Evolutionary conservation across 2,329 filamentous ascomycete species (phyloP).

Genomic region (Amphichorda felina): DNA sequence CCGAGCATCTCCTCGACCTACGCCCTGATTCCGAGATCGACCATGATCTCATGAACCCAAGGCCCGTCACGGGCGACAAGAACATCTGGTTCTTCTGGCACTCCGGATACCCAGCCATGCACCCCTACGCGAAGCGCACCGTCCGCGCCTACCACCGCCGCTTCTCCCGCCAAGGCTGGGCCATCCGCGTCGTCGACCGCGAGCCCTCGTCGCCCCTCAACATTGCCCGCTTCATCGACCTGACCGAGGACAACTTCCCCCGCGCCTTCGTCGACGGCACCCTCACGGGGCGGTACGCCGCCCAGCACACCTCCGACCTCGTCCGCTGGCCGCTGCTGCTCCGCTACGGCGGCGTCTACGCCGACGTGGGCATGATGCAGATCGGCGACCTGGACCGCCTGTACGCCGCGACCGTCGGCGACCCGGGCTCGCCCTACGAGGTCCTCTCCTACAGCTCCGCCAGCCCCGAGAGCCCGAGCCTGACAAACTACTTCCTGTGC

Average conservation of each 20-base stretch:
- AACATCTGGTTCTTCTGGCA: constrained; percentile 51
- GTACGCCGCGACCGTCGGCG: constrained; percentile 35
- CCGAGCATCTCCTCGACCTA: constrained; percentile 26
- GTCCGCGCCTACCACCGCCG: constrained; percentile 41
- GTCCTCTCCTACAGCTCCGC: constrained; percentile 33
- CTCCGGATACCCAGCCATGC: constrained; percentile 32
- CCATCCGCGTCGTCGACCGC: constrained; percentile 36
- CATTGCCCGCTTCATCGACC: constrained; percentile 34
- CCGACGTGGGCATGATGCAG: constrained; percentile 43
- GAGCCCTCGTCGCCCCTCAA: constrained; percentile 30
- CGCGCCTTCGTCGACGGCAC: constrained; percentile 34
- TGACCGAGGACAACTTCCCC: constrained; percentile 26
- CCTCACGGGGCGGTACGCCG: constrained; percentile 34
- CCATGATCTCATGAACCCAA: constrained; percentile 23
- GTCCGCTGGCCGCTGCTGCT: constrained; percentile 45
- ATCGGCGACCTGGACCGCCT: constrained; percentile 43
- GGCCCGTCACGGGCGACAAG: constrained; percentile 28
- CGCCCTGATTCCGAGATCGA: constrained; percentile 34
- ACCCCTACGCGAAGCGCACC: constrained; percentile 38
- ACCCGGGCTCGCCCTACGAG: constrained; percentile 31
- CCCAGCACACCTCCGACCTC: constrained; percentile 45
- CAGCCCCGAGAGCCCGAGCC: constrained; percentile 15
- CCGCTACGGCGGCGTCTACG: constrained; percentile 44
- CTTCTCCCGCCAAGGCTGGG: constrained; percentile 38
- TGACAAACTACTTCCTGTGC: constrained; percentile 39